Conservation (phyloP, 148 eudicot species). For the Tetragonia tetragonoides region DNA sequence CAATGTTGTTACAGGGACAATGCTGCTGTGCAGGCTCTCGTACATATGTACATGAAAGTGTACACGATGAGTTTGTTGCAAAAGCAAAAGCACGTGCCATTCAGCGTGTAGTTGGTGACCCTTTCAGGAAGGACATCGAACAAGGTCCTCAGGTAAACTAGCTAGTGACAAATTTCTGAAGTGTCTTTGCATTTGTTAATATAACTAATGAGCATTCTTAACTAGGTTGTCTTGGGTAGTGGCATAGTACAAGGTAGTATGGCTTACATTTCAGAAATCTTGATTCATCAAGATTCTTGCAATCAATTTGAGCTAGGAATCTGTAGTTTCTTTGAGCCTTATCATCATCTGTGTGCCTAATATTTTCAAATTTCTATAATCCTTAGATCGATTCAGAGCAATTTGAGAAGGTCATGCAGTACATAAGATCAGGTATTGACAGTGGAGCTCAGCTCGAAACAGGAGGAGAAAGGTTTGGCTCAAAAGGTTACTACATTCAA, state of each 20-base stretch:
- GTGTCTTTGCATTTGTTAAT: not conserved
- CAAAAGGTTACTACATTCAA: slow-evolving; percentile 56
- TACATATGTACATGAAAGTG: slow-evolving; percentile 60
- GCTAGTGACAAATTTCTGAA: not conserved
- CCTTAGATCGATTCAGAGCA: slow-evolving; percentile 54
- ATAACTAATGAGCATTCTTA: not conserved
- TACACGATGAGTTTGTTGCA: slow-evolving; percentile 59
- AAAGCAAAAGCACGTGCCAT: slow-evolving; percentile 54
- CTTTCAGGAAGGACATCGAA: slow-evolving; percentile 54
- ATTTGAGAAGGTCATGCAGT: slow-evolving; percentile 52
- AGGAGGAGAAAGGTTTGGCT: slow-evolving; percentile 49
- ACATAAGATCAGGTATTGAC: slow-evolving; percentile 50
- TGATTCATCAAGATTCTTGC: no score
- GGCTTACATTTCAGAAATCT: no score
- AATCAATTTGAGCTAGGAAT: no score
- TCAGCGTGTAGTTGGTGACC: slow-evolving; percentile 57
- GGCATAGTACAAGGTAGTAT: no score
- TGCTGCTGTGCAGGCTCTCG: slow-evolving; percentile 69
- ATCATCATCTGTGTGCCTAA: no score
- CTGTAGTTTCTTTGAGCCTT: no score
- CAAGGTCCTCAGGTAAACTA: slow-evolving; percentile 69
- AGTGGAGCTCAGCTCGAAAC: slow-evolving; percentile 56
- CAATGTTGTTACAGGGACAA: slow-evolving; percentile 44
- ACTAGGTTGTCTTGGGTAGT: no score
- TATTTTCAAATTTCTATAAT: not conserved